Evolutionary conservation across 805 yeast genomes (phyloP), one percentile per base, ranked within the genome.

Genomic region (Saturnispora sanitii): DNA sequence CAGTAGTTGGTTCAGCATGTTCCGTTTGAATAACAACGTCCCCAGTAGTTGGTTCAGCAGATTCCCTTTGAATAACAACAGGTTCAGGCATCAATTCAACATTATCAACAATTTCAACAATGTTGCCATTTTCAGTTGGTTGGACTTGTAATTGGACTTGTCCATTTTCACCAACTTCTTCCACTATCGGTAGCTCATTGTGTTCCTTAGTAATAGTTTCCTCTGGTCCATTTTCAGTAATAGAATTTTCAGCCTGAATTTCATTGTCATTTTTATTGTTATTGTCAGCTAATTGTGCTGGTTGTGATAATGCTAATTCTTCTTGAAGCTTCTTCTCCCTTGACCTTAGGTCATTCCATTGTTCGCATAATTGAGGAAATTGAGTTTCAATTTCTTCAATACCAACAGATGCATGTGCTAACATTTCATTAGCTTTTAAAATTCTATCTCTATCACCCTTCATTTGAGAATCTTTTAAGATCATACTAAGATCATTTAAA

Each of bases 351-450:
- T 75, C 81, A 47, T 74, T 79, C 65, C 97, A 92, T 33, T 86
- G 85, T 33, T 72, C 71, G 19, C 81, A 55, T 42, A 92, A 79
- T 28, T 76, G 82, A 1, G 90, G 80, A 37, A 67, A 73, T 23
- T 51, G 58, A 3, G 70, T 63, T 37, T 80, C 76, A 49, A 88
- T 77, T 48, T 92, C 99, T 51, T 92, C 98, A 40, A 92, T 72
- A 5, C 94, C 94, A 56, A 92, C 94, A 58, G 87, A 95, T 0
- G 95, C 95, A 62, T 92, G 88, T 11, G 96, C 94, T 55, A 74
- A 75, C 97, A 92, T 88, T 58, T 92, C 98, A 42, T 90, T 82
- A 0, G 97, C 95, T 54, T 73, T 74, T 47, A 75, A 58, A 4
- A 81, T 65, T 40, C 95, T 68, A 44, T 92, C 98, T 33, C 97